Evolutionary conservation across 768 basidiomycete genomes (phyloP), one percentile per base, ranked within the genome.

Genomic region (Suillus americanus): DNA sequence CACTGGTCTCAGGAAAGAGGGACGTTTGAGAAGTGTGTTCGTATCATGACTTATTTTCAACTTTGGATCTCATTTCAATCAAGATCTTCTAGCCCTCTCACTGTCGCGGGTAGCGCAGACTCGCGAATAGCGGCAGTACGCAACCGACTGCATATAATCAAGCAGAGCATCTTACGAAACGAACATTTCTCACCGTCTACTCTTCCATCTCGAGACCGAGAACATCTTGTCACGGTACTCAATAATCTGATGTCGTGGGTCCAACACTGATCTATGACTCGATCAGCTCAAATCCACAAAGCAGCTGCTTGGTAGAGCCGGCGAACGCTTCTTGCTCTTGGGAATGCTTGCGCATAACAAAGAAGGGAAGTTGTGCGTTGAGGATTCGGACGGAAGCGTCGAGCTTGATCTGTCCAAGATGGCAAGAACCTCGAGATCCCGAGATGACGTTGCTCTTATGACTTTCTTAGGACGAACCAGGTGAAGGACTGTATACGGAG

Each of bases 121-220:
- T 91, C 92, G 9, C 85, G 94, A 66, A 86, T 95, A 41, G 78
- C 82, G 35, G 90, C 93, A 53, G 80, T 93, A 33, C 86, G 97
- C 40, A 92, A 99, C 74, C 81, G 97, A 59, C 82, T 97, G 67
- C 87, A 93, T 73, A 88, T 99, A 60, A 94, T 99, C 70, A 92
- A 89, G 74, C 97, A 99, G 78, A 91, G 93, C 71, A 87, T 99
- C 35, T 80, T 98, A 45, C 83, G 97, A 46, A 99, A 98, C 72
- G 97, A 99, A 73, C 95, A 99, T 75, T 99, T 99, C 77, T 94
- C 94, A 2, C 96, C 97, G 3, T 97, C 97, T 7, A 95, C 95
- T 0, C 77, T 99, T 45, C 92, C 95, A 48, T 95, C 94, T 18
- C 86, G 89, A 61, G 94, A 99, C 76, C 81, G 95, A 64, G 89